Evolutionary conservation across 371 early-diverging fungal species (phyloP).

Genomic region (Saksenaea vasiformis): DNA sequence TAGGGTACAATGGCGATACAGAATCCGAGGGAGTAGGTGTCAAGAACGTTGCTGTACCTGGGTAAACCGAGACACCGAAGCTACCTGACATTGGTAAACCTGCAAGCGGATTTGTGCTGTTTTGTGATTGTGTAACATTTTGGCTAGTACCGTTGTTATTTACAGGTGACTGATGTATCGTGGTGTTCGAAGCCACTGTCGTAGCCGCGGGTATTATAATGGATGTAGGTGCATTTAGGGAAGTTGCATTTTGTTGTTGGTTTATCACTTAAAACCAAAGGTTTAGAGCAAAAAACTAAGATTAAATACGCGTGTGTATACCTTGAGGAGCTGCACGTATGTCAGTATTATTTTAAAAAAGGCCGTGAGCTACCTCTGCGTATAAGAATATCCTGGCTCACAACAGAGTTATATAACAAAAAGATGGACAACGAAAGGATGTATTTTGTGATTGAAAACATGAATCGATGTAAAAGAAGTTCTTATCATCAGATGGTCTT

Average conservation of each 20-base stretch:
- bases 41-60: conserved; percentile 16
- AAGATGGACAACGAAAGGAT: neutral
- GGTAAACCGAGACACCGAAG: conserved; percentile 14
- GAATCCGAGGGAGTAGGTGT: conserved; percentile 15
- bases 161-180: neutral
- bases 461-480: neutral
- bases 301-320: no score
- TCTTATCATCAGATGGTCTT: neutral
- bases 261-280: no score
- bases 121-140: neutral
- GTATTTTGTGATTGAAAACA: neutral
- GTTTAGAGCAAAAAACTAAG: no score
- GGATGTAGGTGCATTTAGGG: neutral
- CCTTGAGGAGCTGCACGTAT: no score
- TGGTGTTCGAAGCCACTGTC: neutral
- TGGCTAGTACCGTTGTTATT: neutral
- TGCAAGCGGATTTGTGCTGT: neutral
- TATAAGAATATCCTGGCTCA: neutral
- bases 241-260: neutral
- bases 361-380: no score
- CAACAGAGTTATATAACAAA: neutral
- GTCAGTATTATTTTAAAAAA: no score
- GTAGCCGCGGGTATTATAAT: neutral
- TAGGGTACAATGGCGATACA: conserved; percentile 20
- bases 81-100: conserved; percentile 21